Percentiles rank a stretch among this genome's conserved stretches.
phyloP scores from a whole-genome alignment of 2,329 filamentous ascomycete genomes.

The Furcasterigmium furcatum region DNA sequence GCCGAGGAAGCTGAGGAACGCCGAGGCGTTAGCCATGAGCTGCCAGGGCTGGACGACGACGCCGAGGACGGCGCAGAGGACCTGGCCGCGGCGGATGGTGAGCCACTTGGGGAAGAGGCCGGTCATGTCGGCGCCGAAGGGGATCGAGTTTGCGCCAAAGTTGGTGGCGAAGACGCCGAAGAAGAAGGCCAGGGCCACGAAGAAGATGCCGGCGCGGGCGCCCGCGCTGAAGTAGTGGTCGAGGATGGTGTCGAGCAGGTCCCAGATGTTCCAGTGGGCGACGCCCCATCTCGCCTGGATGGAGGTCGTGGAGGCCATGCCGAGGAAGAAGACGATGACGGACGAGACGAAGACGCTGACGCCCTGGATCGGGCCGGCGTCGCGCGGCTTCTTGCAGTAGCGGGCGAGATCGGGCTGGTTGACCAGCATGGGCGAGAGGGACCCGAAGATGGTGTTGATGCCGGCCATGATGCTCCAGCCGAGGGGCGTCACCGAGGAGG shows the following conservation, averaged over 20 bases:
- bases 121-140: conserved; percentile 28
- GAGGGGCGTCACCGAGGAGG: conserved; percentile 19
- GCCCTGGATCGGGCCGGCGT: conserved; percentile 26
- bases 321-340: conserved; percentile 23
- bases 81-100: conserved; percentile 26
- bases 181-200: conserved; percentile 19
- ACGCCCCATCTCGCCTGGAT: conserved; percentile 28
- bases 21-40: conserved; percentile 16
- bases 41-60: conserved; percentile 27
- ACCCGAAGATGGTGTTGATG: conserved; percentile 34
- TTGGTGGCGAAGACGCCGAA: conserved; percentile 19
- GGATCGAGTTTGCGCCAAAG: conserved; percentile 24
- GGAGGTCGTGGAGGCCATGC: conserved; percentile 23
- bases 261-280: conserved; percentile 33
- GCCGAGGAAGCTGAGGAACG: conserved; percentile 19
- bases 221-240: conserved; percentile 27
- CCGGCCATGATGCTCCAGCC: conserved; percentile 33
- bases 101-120: conserved; percentile 24
- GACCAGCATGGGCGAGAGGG: conserved; percentile 27
- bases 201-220: conserved; percentile 26
- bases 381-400: conserved; percentile 24
- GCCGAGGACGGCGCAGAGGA: conserved; percentile 24
- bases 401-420: conserved; percentile 32
- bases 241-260: conserved; percentile 29
- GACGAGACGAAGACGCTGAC: conserved; percentile 18